Evolutionary conservation across 2,329 filamentous ascomycete species (phyloP).

Genomic region (Aspergillus oerlinghausenensis): DNA sequence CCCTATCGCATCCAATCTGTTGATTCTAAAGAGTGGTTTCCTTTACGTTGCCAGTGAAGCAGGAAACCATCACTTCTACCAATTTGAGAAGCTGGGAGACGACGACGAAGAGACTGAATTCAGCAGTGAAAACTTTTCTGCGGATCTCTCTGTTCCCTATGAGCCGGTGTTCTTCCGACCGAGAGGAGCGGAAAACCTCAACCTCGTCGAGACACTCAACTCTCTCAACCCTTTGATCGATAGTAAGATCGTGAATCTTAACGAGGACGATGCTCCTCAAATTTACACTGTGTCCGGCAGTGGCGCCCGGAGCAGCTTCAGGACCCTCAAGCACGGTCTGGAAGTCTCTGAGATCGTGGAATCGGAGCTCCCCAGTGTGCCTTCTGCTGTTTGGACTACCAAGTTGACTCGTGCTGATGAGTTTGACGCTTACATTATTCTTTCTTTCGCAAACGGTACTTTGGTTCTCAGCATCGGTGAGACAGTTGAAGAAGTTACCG

Average conservation of each 20-base stretch:
- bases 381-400: constrained; percentile 90
- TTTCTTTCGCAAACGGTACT: constrained; percentile 86
- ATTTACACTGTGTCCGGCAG: constrained; percentile 91
- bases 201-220: constrained; percentile 76
- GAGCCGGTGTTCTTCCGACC: constrained; percentile 82
- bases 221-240: constrained; percentile 89
- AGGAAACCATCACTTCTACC: constrained; percentile 91
- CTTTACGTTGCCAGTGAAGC: constrained; percentile 89
- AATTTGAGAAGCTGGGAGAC: constrained; percentile 94
- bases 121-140: constrained; percentile 73
- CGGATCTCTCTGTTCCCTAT: constrained; percentile 67
- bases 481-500: constrained; percentile 90
- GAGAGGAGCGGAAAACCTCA: constrained; percentile 73
- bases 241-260: constrained; percentile 86
- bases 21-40: constrained; percentile 93
- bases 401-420: constrained; percentile 77
- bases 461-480: constrained; percentile 93
- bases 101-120: constrained; percentile 89
- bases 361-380: constrained; percentile 82
- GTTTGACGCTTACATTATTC: constrained; percentile 90
- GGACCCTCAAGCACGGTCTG: constrained; percentile 85
- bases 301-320: constrained; percentile 82
- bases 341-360: constrained; percentile 95
- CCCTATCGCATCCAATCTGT: constrained; percentile 78
- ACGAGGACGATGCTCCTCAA: constrained; percentile 89